Evolutionary conservation across 768 basidiomycete species (phyloP), one percentile per base, ranked within the genome.

Genomic region (Lyophyllum semitale): DNA sequence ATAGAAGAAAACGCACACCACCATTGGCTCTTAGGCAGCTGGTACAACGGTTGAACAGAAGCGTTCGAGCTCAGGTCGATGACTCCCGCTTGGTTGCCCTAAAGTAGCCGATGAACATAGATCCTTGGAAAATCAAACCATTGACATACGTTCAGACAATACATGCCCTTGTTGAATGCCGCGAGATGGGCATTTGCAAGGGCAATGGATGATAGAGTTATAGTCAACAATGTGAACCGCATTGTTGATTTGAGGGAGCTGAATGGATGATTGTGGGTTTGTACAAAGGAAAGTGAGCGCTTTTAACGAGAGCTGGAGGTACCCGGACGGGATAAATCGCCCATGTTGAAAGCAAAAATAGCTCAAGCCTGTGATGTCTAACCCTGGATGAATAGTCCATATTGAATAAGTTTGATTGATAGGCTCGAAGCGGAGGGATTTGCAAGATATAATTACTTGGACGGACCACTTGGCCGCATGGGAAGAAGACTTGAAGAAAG

Each of bases 121-220:
- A 9, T 37, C 33, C 13, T n/a, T n/a, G n/a, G n/a, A n/a, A n/a
- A n/a, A n/a, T n/a, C n/a, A 26, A 42, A 29, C 20, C 22, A 41
- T 20, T 9, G n/a, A n/a, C 20, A 68, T 35, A 79, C 80, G 60
- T 80, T 73, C 4, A 74, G 49, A 54, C 77, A 78, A 59, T 74
- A 81, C 80, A 80, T 81, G 38, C 71, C 73, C 58, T 72, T 66
- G 53, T 70, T 61, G 59, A 65, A 80, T 8, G 76, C 69, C 35
- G 74, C 75, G 48, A 81, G 55, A 66, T 81, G 80, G 27, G 76
- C 78, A 22, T 64, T 61, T 27, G 65, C 70, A 15, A 66, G 41
- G 9, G 46, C 47, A 38, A 32, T 30, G n/a, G n/a, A n/a, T n/a
- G 33, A 61, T 22, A 58, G 30, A 25, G 33, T 38, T 20, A 49